A percentile compares a stretch with the other conserved stretches of the same genome.
Conservation (phyloP, 129 eudicot genomes). For the Tanacetum coccineum region DNA sequence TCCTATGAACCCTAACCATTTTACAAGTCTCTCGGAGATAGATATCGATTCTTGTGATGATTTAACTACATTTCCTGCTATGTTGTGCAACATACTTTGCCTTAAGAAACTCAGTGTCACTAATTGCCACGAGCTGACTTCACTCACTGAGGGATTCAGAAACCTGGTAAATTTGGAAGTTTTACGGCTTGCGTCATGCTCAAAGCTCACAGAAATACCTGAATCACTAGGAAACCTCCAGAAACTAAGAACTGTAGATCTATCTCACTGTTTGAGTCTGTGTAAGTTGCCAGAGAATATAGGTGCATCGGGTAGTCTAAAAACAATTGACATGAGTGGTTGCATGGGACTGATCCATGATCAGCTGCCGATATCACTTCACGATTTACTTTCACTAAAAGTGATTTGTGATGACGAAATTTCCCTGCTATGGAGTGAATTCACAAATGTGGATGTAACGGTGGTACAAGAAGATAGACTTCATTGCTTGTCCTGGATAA, state of each 20-base stretch:
- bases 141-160: conserved; percentile 16
- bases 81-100: background rate
- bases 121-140: conserved; percentile 17
- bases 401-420: conserved; percentile 20
- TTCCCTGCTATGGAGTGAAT: background rate
- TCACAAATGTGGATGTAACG: background rate
- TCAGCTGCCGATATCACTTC: background rate
- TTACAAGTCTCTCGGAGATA: background rate
- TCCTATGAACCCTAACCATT: background rate
- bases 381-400: background rate
- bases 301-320: conserved; percentile 14
- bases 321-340: conserved; percentile 14
- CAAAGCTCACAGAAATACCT: conserved; percentile 26
- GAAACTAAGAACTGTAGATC: conserved; percentile 22
- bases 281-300: conserved; percentile 9
- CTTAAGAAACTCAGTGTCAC: conserved; percentile 16
- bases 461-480: conserved; percentile 14
- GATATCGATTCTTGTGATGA: conserved; percentile 9
- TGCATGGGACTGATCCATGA: conserved; percentile 18
- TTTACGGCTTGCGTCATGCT: conserved; percentile 18
- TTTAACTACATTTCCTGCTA: conserved; percentile 16
- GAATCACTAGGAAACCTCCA: conserved; percentile 29
- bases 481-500: background rate
- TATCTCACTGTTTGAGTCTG: conserved; percentile 31
- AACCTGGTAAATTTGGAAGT: conserved; percentile 15